phyloP scores from a whole-genome alignment of 805 yeast species.

The Cyberlindnera japonica region DNA sequence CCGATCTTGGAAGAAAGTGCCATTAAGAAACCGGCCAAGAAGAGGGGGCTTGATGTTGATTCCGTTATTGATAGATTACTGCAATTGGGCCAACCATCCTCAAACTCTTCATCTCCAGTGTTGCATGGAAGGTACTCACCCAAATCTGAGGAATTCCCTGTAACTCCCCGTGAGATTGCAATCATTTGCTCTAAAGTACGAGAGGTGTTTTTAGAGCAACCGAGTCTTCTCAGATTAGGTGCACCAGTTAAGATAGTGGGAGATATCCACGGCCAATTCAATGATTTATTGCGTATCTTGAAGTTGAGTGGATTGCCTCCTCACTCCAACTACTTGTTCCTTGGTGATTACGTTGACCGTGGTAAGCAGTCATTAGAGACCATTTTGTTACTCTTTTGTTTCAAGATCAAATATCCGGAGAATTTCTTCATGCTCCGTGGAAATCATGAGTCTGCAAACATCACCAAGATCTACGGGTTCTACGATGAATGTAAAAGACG shows the following conservation, averaged over 20 bases:
- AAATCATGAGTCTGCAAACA: slow-evolving; percentile 96
- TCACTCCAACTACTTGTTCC: slow-evolving; percentile 80
- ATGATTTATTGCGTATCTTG: slow-evolving; percentile 84
- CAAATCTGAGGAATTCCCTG: slow-evolving; percentile 21
- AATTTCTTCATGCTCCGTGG: slow-evolving; percentile 91
- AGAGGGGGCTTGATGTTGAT: slow-evolving; percentile 49
- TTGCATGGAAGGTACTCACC: slow-evolving; percentile 18
- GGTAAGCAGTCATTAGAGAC: slow-evolving; percentile 97
- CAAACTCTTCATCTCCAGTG: slow-evolving; percentile 12
- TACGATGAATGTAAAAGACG: slow-evolving; percentile 97
- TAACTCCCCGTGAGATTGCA: slow-evolving; percentile 57
- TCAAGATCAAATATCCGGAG: slow-evolving; percentile 95
- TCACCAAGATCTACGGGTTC: slow-evolving; percentile 94
- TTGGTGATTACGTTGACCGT: slow-evolving; percentile 97
- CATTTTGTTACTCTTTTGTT: slow-evolving; percentile 78
- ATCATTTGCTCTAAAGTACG: slow-evolving; percentile 82
- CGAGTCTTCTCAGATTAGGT: slow-evolving; percentile 75
- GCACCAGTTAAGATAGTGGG: slow-evolving; percentile 83
- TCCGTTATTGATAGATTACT: slow-evolving; percentile 58
- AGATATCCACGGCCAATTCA: slow-evolving; percentile 96
- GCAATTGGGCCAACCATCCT: slow-evolving; percentile 7
- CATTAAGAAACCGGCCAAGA: slow-evolving; percentile 2
- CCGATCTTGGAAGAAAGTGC: slow-evolving; percentile 25
- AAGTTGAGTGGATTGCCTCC: slow-evolving; percentile 98
- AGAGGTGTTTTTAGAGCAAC: slow-evolving; percentile 85